Base-by-base conservation (phyloP, 169 alveolate species). In the Perkinsus marinus region DNA sequence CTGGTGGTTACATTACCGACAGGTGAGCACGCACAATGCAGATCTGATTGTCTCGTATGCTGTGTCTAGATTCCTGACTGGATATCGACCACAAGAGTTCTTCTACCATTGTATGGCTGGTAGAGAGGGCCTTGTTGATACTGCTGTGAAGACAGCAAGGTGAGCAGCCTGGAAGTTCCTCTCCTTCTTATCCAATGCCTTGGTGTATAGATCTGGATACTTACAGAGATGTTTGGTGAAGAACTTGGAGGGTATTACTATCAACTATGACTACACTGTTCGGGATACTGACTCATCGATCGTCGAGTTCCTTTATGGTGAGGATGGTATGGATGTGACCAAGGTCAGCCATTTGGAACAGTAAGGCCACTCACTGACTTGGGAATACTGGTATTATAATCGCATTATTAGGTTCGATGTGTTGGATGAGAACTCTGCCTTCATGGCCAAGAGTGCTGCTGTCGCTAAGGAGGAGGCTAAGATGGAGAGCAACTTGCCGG, bases 51-150 rank as follows among this genome's bases (percentile, higher is more conserved):
- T 13, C 79, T 57, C 37, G 79, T 0, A 7, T 57, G 79, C 79
- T n/a, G n/a, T n/a, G n/a, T n/a, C 34, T 26, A 57, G 79, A 57
- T 99, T 98, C 94, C 95, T 98, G 39, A 97, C 98, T 30, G 99
- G 99, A 0, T 94, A 98, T 7, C 96, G 99, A 91, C 99, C 99
- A 9, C 98, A 98, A 94, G 99, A 99, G 95, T 99, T 97, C 96
- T 99, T 96, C 94, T 99, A 98, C 97, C 99, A 99, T 95, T 98
- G 99, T 92, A 99, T 99, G 99, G 99, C 99, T 22, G 99, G 99
- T 19, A 97, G 99, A 94, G 99, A 99, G 96, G 99, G 99, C 30
- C 95, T 99, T 43, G 98, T 99, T 90, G 99, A 99, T 94, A 99
- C 99, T 22, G 99, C 99, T 0, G 99, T 99, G 43, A 99, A 99